Percentiles rank a stretch among this genome's conserved stretches.
Evolutionary conservation across 1,139 yeast species (phyloP).

Genomic region (Suhomyces chickasaworum): DNA sequence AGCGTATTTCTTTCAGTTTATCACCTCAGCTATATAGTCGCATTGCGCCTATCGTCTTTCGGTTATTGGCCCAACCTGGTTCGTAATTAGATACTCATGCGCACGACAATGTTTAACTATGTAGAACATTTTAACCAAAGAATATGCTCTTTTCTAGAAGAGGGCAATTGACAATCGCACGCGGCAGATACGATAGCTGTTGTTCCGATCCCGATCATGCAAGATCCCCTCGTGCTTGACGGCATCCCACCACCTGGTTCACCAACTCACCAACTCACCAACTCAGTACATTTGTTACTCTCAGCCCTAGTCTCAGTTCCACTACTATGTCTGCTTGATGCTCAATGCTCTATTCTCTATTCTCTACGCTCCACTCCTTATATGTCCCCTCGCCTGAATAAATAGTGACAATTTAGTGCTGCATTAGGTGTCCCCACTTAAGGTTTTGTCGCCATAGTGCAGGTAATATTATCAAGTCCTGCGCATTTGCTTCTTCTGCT

Average conservation of each 20-base stretch:
- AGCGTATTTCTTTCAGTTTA: not conserved
- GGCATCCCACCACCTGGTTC: no score
- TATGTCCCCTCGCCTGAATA: no score
- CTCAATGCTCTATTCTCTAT: no score
- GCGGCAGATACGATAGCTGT: not conserved
- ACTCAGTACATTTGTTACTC: no score
- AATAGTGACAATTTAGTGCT: not conserved
- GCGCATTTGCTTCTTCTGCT: no score
- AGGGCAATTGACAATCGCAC: not conserved
- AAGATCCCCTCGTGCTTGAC: no score
- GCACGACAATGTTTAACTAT: not conserved
- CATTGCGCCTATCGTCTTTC: not conserved
- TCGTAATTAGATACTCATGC: constrained; percentile 1
- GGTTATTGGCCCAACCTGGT: not conserved
- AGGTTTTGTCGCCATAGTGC: not conserved
- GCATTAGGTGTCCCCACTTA: not conserved
- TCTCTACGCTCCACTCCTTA: no score
- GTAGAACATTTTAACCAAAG: not conserved
- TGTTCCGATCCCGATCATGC: no score
- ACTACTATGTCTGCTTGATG: no score
- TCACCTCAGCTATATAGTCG: not conserved
- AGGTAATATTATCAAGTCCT: not conserved
- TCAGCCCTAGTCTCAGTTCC: no score
- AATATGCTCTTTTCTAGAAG: not conserved
- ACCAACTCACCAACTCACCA: no score